Evolutionary conservation across 2,329 filamentous ascomycete genomes (phyloP).

Genomic region (Fusarium veterinarium): DNA sequence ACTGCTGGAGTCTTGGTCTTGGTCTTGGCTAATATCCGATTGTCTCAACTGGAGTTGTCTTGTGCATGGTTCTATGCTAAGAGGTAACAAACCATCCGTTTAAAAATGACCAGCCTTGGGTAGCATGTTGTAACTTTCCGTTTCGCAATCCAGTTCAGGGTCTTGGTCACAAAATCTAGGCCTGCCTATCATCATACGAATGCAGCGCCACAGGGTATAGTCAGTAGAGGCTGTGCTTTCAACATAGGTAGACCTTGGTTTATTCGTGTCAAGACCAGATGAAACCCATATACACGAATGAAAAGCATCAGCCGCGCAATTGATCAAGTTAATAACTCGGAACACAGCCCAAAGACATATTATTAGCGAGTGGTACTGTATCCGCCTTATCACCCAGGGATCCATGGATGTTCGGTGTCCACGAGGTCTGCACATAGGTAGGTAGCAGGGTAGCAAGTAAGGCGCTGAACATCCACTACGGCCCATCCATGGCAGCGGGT

Average conservation of each 20-base stretch:
- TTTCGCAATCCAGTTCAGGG: not conserved
- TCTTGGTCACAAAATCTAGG: not conserved
- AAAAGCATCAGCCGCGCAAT: not conserved
- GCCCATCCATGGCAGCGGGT: conserved; percentile 5
- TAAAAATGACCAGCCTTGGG: not conserved
- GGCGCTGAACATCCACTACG: conserved; percentile 25
- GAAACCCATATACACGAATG: not conserved
- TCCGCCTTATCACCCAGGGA: not conserved
- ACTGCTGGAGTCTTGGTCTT: not conserved
- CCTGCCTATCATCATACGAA: not conserved
- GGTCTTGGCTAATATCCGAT: not conserved
- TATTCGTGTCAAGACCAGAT: not conserved
- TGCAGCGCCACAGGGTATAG: not conserved
- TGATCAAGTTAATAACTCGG: not conserved
- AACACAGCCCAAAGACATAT: conserved; percentile 1
- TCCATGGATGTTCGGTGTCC: conserved; percentile 17
- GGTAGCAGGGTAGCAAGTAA: conserved; percentile 5
- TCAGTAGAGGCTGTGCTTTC: conserved; percentile 11
- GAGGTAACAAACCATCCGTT: not conserved
- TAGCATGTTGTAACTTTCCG: not conserved
- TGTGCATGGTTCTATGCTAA: not conserved
- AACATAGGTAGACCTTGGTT: not conserved
- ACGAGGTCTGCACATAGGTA: conserved; percentile 11
- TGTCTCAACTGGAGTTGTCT: not conserved
- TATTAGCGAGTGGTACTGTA: not conserved